Percentiles rank a stretch among this genome's conserved stretches.
These are phyloP conservation scores for Trametes maxima DNA, from an alignment of 768 basidiomycete species.

Conservation along the genomic window DNA sequence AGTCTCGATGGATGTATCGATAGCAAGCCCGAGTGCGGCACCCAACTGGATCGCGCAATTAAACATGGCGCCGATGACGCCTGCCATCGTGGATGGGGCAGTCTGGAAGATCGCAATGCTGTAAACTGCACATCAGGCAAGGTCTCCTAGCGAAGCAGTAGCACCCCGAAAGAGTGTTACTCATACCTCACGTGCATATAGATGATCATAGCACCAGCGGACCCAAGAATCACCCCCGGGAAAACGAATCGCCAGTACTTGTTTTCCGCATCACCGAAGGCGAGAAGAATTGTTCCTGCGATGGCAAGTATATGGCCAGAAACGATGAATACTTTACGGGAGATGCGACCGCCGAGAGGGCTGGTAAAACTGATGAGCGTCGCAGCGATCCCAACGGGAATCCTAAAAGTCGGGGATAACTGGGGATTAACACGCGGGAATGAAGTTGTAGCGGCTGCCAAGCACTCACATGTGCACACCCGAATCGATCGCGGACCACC, in stretches of 20 bases:
- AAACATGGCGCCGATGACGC: constrained; percentile 55
- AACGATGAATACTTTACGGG: constrained; percentile 47
- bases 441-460: constrained; percentile 1
- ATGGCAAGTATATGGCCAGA: constrained; percentile 40
- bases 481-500: constrained; percentile 34
- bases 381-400: constrained; percentile 42
- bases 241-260: constrained; percentile 49
- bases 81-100: constrained; percentile 46
- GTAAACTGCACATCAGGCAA: background rate
- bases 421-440: background rate
- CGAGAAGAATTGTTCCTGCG: constrained; percentile 41
- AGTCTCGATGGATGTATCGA: constrained; percentile 2
- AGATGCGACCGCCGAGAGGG: constrained; percentile 32
- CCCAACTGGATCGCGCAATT: constrained; percentile 51
- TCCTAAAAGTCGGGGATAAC: constrained; percentile 17
- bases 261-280: constrained; percentile 38
- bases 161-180: background rate
- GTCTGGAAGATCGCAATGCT: constrained; percentile 52
- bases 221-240: constrained; percentile 50
- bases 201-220: constrained; percentile 44
- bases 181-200: constrained; percentile 49
- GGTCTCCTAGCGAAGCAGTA: background rate
- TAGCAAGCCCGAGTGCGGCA: constrained; percentile 15
- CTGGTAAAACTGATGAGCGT: constrained; percentile 38
- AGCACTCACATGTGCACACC: constrained; percentile 35